A percentile compares a stretch with the other conserved stretches of the same genome.
These are phyloP conservation scores for Aureobasidium pullulans DNA, from an alignment of 2,329 filamentous ascomycete species.

Conservation along the genomic window DNA sequence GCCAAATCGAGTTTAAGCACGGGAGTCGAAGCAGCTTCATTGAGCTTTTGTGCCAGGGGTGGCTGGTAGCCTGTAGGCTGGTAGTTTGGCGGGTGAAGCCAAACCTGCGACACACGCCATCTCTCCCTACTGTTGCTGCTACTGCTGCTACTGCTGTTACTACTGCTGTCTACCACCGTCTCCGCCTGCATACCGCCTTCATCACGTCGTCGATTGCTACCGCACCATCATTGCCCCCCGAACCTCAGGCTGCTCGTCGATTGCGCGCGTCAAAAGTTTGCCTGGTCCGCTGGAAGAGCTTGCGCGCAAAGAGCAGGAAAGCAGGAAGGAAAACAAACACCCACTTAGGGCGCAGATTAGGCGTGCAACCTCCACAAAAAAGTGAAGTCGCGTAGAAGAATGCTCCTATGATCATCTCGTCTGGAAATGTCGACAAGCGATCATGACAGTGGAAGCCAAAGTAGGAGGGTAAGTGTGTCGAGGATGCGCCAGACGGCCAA, in stretches of 20 bases:
- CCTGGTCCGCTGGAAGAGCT: background rate
- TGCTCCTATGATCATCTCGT: constrained; percentile 6
- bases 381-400: background rate
- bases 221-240: background rate
- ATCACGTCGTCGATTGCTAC: background rate
- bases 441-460: background rate
- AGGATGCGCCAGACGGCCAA: constrained; percentile 10
- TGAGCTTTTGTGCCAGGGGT: background rate
- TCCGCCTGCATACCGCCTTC: background rate
- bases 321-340: background rate
- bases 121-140: background rate
- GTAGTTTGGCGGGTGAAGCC: background rate
- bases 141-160: background rate
- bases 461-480: constrained; percentile 3
- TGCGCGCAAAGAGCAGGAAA: background rate
- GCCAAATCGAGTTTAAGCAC: background rate
- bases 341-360: background rate
- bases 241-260: background rate
- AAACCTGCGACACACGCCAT: background rate
- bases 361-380: background rate
- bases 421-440: constrained; percentile 13
- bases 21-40: background rate
- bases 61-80: background rate
- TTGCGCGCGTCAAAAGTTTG: background rate
- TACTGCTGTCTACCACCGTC: background rate